Evolutionary conservation across 1,139 yeast species (phyloP), one percentile per base, ranked within the genome.

Genomic region (Lodderomyces parapsilosis): DNA sequence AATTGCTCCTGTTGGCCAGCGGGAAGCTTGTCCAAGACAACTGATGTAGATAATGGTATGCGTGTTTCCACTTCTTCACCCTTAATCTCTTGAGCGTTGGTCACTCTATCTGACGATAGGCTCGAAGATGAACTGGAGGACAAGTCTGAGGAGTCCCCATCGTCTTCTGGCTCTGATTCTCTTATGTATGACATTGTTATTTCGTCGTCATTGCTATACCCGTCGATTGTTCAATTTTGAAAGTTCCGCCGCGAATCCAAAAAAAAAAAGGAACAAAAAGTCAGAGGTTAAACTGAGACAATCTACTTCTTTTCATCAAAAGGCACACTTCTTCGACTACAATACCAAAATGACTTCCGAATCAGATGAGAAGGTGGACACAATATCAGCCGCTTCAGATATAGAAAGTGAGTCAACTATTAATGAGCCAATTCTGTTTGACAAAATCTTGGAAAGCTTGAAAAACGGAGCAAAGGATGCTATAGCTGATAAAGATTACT

Each of bases 401-500:
- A 48, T 44, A 38, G 36, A 45, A 27, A 34, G 37, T 22, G 37
- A 34, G 23, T 14, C 37, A n/a, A 34, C 37, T n/a, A 20, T 34
- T 9, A 22, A 14, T 23, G 37, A 34, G 18, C 27, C 37, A 11
- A 40, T 47, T 17, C 56, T 55, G 25, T 53, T 71, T 39, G 66
- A 60, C 3, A 54, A 56, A 22, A 56, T 71, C 8, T 40, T 70
- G 10, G 59, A 58, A 32, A 57, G 56, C 39, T 57, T 73, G 33
- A 57, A 60, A 19, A 46, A 47, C 9, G 76, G 75, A 1, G 70
- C 72, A n/a, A 43, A 52, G 6, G 77, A 71, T 22, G 70, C 71
- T 11, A 50, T 57, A 22, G 72, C 65, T 46, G 59, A 76, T 7
- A 65, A 74, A 11, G 96, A 87, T 60, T 86, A 68, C 57, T 63